phyloP scores from a whole-genome alignment of 768 basidiomycete species.

The Galerina sulciceps region DNA sequence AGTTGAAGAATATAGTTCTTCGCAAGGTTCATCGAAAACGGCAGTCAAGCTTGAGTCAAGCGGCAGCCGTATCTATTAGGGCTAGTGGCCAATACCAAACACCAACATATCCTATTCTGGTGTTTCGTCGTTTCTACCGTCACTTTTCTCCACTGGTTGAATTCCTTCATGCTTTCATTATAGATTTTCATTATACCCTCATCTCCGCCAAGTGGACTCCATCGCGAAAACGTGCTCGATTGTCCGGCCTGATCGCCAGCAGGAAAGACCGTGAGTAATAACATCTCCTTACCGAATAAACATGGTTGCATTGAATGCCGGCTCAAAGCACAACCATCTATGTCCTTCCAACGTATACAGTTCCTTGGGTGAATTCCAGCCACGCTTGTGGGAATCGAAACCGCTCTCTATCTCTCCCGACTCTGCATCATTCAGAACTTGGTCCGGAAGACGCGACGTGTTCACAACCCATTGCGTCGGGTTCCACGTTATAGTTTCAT shows the following conservation, averaged over 20 bases:
- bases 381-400: slow-evolving; percentile 24
- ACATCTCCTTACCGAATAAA: slow-evolving; percentile 1
- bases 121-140: too few species aligned
- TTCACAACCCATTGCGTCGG: slow-evolving; percentile 12
- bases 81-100: too few species aligned
- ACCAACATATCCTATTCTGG: too few species aligned
- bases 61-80: too few species aligned
- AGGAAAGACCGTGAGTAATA: slow-evolving; percentile 4
- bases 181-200: too few species aligned
- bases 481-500: slow-evolving; percentile 1
- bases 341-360: neutral
- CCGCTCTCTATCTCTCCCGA: slow-evolving; percentile 15
- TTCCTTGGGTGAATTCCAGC: slow-evolving; percentile 2
- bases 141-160: too few species aligned
- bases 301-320: neutral
- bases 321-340: neutral
- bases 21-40: too few species aligned
- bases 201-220: too few species aligned
- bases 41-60: too few species aligned
- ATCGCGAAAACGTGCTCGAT: too few species aligned
- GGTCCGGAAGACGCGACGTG: slow-evolving; percentile 10
- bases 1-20: too few species aligned
- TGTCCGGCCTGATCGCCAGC: neutral
- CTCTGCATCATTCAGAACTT: slow-evolving; percentile 9
- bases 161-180: too few species aligned